A percentile compares a stretch with the other conserved stretches of the same genome.
Evolutionary conservation across 257 asterid species (phyloP).

Genomic region (Scutellaria minor): DNA sequence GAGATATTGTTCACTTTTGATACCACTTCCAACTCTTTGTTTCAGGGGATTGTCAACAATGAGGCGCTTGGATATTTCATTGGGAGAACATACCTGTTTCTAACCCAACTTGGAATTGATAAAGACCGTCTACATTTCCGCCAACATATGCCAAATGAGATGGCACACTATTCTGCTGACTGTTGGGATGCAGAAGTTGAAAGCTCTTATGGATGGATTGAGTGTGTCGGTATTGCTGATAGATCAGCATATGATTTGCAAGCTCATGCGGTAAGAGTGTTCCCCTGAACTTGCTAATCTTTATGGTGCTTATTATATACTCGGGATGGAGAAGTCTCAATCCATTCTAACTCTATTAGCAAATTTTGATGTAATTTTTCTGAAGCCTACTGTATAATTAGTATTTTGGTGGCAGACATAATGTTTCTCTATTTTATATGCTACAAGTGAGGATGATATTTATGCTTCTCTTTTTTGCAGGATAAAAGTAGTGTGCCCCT

Average conservation of each 20-base stretch:
- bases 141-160: conserved; percentile 68
- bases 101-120: conserved; percentile 63
- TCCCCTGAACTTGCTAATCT: conserved; percentile 5
- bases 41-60: conserved; percentile 64
- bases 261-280: conserved; percentile 56
- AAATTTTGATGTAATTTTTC: neutral
- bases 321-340: neutral
- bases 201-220: conserved; percentile 75
- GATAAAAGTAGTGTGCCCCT: conserved; percentile 63
- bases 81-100: conserved; percentile 66
- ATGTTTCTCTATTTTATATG: conserved; percentile 15
- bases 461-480: conserved; percentile 39
- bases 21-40: neutral
- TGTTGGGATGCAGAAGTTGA: conserved; percentile 83
- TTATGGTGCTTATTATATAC: neutral
- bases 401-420: conserved; percentile 8
- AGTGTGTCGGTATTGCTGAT: conserved; percentile 76
- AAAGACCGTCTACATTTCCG: conserved; percentile 65
- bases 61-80: conserved; percentile 68
- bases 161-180: conserved; percentile 81
- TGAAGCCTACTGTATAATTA: neutral
- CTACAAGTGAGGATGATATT: neutral
- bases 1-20: conserved; percentile 20
- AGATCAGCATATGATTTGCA: conserved; percentile 73
- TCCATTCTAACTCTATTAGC: neutral